A percentile compares a stretch with the other conserved stretches of the same genome.
These are phyloP conservation scores for Macrocybe gigantea DNA, from an alignment of 768 basidiomycete genomes.

Conservation along the genomic window DNA sequence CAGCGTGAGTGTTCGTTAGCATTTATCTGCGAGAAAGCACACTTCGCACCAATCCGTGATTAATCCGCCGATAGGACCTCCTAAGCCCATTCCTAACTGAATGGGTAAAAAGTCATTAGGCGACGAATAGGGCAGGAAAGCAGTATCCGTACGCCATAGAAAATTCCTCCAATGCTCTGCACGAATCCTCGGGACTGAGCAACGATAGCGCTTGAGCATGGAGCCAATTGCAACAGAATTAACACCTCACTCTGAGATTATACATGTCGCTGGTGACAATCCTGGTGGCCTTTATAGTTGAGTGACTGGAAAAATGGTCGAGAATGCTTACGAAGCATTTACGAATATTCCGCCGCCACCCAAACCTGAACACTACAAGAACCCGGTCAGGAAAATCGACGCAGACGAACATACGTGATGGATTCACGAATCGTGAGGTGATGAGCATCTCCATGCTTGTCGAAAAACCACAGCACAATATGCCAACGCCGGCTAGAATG, in stretches of 20 bases:
- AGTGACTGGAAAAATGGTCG: background rate
- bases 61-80: conserved; percentile 67
- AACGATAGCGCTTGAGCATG: background rate
- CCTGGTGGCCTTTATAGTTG: conserved; percentile 23
- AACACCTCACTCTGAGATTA: conserved; percentile 44
- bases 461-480: conserved; percentile 61
- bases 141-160: conserved; percentile 52
- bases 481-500: conserved; percentile 54
- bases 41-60: conserved; percentile 55
- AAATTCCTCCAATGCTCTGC: conserved; percentile 65
- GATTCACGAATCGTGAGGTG: conserved; percentile 64
- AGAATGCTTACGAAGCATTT: conserved; percentile 50
- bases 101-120: conserved; percentile 3
- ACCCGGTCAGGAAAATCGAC: background rate
- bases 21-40: background rate
- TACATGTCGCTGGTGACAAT: conserved; percentile 82
- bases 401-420: background rate
- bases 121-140: background rate
- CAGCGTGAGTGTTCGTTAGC: background rate
- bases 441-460: conserved; percentile 66
- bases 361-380: conserved; percentile 54
- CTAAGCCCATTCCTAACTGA: conserved; percentile 70
- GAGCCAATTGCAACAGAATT: background rate
- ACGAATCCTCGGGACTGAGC: conserved; percentile 59
- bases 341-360: conserved; percentile 74